A percentile compares a stretch with the other conserved stretches of the same genome.
Conservation (phyloP, 1,284 basidiomycete species). For the Neolentinus lepideus region DNA sequence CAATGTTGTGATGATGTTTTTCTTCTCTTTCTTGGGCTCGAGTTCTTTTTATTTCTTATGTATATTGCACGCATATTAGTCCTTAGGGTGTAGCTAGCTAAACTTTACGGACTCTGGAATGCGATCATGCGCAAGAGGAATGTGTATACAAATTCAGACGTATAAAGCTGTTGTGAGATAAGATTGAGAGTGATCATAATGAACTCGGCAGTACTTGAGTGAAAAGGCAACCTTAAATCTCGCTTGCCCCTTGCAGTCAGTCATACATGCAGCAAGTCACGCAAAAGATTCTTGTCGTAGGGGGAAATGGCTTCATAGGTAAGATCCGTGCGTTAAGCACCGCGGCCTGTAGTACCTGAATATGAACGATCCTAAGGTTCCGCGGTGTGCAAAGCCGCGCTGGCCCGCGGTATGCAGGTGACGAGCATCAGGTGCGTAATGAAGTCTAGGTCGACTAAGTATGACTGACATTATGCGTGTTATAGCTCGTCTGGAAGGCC, state of each 20-base stretch:
- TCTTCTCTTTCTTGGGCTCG: background rate
- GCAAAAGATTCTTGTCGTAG: slow-evolving; percentile 78
- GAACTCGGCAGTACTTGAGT: too few species aligned
- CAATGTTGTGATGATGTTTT: slow-evolving; percentile 5
- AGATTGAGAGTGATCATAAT: too few species aligned
- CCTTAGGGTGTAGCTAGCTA: slow-evolving; percentile 2
- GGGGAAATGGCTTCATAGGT: slow-evolving; percentile 96
- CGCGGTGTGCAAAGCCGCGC: slow-evolving; percentile 82
- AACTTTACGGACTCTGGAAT: slow-evolving; percentile 11
- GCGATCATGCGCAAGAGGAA: slow-evolving; percentile 7
- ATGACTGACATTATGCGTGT: background rate
- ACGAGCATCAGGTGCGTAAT: slow-evolving; percentile 74
- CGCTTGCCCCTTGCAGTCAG: background rate
- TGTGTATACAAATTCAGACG: background rate
- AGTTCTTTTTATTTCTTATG: slow-evolving; percentile 1
- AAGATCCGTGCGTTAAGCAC: slow-evolving; percentile 10
- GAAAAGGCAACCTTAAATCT: background rate
- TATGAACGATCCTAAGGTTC: slow-evolving; percentile 53
- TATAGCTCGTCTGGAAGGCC: slow-evolving; percentile 80
- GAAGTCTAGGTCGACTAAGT: background rate
- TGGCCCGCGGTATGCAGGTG: slow-evolving; percentile 81
- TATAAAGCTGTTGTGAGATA: too few species aligned
- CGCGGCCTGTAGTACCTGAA: background rate
- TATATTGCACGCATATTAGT: slow-evolving; percentile 4
- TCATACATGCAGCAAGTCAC: slow-evolving; percentile 16